Percentiles rank a stretch among this genome's conserved stretches.
Evolutionary conservation across 2,329 filamentous ascomycete genomes (phyloP).

Genomic region (Xylariaceae sp.): DNA sequence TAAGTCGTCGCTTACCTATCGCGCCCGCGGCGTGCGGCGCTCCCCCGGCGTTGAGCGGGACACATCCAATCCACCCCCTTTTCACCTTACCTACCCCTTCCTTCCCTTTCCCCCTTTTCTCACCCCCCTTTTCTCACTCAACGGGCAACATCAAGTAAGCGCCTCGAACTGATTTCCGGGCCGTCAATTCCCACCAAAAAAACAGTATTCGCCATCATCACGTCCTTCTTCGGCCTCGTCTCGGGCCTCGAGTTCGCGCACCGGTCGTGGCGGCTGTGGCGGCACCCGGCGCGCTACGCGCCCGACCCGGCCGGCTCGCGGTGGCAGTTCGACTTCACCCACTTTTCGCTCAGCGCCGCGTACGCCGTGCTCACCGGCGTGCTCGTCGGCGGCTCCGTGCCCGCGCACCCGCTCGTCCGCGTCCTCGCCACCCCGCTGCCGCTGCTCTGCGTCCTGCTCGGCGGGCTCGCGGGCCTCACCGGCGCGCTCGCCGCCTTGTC

Average conservation of each 20-base stretch:
- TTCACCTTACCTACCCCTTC: too few relatives aligned
- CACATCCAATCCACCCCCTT: too few relatives aligned
- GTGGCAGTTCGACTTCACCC: conserved; percentile 44
- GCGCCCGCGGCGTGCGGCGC: too few relatives aligned
- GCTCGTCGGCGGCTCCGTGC: conserved; percentile 43
- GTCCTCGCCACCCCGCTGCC: conserved; percentile 45
- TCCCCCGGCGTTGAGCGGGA: too few relatives aligned
- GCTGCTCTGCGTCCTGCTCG: conserved; percentile 41
- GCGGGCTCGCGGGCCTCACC: conserved; percentile 32
- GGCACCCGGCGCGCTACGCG: conserved; percentile 40
- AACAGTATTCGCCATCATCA: conserved; percentile 43
- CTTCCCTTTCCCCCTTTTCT: too few relatives aligned
- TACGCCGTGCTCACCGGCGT: conserved; percentile 43
- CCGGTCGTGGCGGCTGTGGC: conserved; percentile 40
- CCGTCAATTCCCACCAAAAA: too few relatives aligned
- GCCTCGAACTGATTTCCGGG: too few relatives aligned
- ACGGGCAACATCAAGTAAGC: too few relatives aligned
- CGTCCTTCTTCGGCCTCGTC: conserved; percentile 47
- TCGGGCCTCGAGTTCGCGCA: conserved; percentile 46
- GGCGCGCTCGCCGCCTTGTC: conserved; percentile 28
- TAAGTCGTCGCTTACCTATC: too few relatives aligned
- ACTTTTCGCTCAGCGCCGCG: conserved; percentile 36
- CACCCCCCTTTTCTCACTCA: too few relatives aligned
- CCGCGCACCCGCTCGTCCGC: conserved; percentile 40
- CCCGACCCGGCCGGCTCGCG: conserved; percentile 40